phyloP scores from a whole-genome alignment of 176 grass and related monocot species.

The Luzula sylvatica region DNA sequence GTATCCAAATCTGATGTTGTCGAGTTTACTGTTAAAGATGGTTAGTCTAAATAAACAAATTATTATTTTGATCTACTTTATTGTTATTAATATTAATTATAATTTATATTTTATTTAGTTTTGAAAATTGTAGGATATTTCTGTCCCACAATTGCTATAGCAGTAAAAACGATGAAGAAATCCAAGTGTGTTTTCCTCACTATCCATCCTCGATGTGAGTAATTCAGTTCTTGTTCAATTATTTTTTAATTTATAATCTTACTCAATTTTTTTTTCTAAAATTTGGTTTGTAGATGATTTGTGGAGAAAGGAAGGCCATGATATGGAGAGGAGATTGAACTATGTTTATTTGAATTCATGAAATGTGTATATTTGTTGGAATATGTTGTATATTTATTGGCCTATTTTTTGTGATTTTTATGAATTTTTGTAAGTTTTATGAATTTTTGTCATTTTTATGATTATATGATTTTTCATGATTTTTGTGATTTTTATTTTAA shows the following conservation, averaged over 20 bases:
- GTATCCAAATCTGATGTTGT: constrained; percentile 60
- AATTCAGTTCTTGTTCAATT: constrained; percentile 2
- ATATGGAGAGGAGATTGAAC: constrained; percentile 38
- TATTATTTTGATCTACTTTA: background rate
- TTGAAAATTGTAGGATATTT: constrained; percentile 40
- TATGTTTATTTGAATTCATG: too few relatives aligned
- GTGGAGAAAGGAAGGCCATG: constrained; percentile 75
- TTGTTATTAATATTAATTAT: background rate
- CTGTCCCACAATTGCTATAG: constrained; percentile 60
- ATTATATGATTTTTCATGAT: too few relatives aligned
- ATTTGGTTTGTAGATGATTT: constrained; percentile 52
- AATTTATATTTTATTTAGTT: background rate
- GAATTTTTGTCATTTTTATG: too few relatives aligned
- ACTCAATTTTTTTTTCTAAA: background rate
- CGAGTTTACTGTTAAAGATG: constrained; percentile 95
- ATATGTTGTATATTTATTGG: too few relatives aligned
- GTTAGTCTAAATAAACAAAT: constrained; percentile 26
- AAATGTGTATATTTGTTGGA: too few relatives aligned
- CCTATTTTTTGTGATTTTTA: too few relatives aligned
- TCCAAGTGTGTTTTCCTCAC: constrained; percentile 70
- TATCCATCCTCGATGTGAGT: constrained; percentile 84
- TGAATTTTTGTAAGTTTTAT: too few relatives aligned
- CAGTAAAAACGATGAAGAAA: constrained; percentile 97
- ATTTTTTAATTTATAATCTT: background rate
- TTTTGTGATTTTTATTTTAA: too few relatives aligned